Conservation (phyloP, 352 stramenopile species). For the Globisporangium cystogenes region DNA sequence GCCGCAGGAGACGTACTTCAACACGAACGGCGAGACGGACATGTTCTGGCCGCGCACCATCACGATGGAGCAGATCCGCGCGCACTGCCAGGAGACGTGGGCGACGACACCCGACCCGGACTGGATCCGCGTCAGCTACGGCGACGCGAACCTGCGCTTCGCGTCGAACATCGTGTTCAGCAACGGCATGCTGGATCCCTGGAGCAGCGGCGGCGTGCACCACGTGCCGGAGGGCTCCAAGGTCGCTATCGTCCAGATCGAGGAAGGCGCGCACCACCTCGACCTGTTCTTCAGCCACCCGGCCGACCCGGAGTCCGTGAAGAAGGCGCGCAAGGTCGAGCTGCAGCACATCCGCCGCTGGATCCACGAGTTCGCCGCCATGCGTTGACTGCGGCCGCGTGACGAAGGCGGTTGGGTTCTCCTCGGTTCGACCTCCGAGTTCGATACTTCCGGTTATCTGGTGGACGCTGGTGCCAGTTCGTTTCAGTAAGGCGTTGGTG, state of each 20-base stretch:
- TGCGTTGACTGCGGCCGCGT: no score
- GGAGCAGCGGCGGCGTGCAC: conserved; percentile 86
- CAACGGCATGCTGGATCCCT: conserved; percentile 93
- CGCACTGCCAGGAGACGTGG: conserved; percentile 66
- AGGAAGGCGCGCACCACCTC: conserved; percentile 85
- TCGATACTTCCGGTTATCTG: no score
- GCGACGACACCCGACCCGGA: conserved; percentile 60
- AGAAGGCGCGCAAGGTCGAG: conserved; percentile 63
- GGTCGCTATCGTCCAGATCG: conserved; percentile 62
- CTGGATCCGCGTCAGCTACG: conserved; percentile 75
- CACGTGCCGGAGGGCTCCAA: conserved; percentile 42
- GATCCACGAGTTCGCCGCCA: conserved; percentile 65
- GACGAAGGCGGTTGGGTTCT: not conserved
- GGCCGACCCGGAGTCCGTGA: conserved; percentile 80
- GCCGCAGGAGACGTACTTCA: conserved; percentile 85
- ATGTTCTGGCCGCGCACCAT: conserved; percentile 89
- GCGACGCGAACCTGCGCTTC: conserved; percentile 43
- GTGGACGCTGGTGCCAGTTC: no score
- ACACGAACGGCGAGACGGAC: conserved; percentile 83
- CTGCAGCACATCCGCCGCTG: conserved; percentile 77
- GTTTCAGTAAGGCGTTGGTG: no score
- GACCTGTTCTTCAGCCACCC: conserved; percentile 91
- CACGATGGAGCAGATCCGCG: conserved; percentile 46
- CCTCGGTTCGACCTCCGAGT: no score
- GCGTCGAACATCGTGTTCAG: conserved; percentile 95